phyloP scores from a whole-genome alignment of 1,284 basidiomycete species.

The Microbotryum violaceum region DNA sequence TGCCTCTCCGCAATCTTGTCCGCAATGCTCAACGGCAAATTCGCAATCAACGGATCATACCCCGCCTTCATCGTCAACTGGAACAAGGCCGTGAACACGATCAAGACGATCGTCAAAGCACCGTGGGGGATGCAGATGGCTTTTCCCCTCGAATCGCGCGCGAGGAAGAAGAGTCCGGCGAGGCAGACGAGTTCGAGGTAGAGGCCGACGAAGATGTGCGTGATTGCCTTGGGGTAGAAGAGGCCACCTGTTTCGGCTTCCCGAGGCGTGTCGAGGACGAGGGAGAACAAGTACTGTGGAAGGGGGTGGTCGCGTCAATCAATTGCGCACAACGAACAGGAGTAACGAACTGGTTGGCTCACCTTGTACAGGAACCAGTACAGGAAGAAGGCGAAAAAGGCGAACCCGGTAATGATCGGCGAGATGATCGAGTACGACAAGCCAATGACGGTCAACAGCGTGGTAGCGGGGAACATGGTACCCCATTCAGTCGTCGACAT shows the following conservation, averaged over 20 bases:
- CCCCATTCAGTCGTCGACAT: slow-evolving; percentile 69
- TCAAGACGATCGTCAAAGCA: slow-evolving; percentile 72
- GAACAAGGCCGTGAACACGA: slow-evolving; percentile 55
- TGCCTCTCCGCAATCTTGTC: slow-evolving; percentile 15
- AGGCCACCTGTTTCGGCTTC: slow-evolving; percentile 79
- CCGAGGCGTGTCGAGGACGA: slow-evolving; percentile 59
- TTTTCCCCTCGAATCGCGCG: slow-evolving; percentile 49
- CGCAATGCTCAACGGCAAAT: slow-evolving; percentile 32
- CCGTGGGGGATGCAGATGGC: slow-evolving; percentile 41
- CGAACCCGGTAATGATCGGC: slow-evolving; percentile 88
- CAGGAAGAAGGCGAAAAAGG: slow-evolving; percentile 69
- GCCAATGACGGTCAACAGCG: slow-evolving; percentile 39
- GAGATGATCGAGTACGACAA: slow-evolving; percentile 79
- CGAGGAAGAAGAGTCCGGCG: slow-evolving; percentile 75
- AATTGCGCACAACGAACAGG: neutral
- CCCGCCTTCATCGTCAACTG: slow-evolving; percentile 41
- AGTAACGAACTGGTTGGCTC: neutral
- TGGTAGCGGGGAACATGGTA: slow-evolving; percentile 48
- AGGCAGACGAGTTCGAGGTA: slow-evolving; percentile 77
- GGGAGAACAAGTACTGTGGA: slow-evolving; percentile 42
- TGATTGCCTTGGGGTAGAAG: slow-evolving; percentile 92
- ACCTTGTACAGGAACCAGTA: slow-evolving; percentile 82
- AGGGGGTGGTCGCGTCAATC: slow-evolving; percentile 3
- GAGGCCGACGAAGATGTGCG: slow-evolving; percentile 76
- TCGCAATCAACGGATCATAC: slow-evolving; percentile 56